Evolutionary conservation across 495 filamentous ascomycete species (phyloP).

Genomic region (Tuber aestivum): DNA sequence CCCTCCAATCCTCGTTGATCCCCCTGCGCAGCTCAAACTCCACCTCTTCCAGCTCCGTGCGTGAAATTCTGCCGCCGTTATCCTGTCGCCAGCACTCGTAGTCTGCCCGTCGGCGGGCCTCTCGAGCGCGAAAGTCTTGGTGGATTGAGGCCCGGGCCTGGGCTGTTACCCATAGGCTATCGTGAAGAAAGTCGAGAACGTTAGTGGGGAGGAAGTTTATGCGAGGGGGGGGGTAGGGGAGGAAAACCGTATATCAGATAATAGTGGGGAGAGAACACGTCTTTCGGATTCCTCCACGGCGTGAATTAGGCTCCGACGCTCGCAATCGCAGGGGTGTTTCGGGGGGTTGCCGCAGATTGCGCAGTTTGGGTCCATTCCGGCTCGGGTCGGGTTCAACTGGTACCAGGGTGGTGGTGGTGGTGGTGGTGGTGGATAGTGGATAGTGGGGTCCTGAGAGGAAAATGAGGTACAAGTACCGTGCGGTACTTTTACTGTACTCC

Average conservation of each 20-base stretch:
- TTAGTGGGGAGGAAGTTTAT: slow-evolving; percentile 6
- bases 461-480: neutral
- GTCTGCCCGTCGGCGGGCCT: slow-evolving; percentile 53
- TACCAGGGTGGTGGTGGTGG: neutral
- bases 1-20: slow-evolving; percentile 68
- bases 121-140: slow-evolving; percentile 58
- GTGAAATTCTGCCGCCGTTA: slow-evolving; percentile 54
- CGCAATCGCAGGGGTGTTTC: slow-evolving; percentile 59
- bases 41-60: slow-evolving; percentile 54
- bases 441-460: neutral
- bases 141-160: slow-evolving; percentile 66
- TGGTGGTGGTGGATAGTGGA: too few relatives aligned
- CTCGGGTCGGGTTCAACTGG: neutral
- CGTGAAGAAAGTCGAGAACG: neutral
- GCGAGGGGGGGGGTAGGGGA: slow-evolving; percentile 11
- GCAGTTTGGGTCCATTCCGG: slow-evolving; percentile 62
- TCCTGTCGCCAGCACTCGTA: slow-evolving; percentile 56
- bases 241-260: slow-evolving; percentile 59
- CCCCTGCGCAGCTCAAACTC: slow-evolving; percentile 58
- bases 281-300: slow-evolving; percentile 62
- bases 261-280: slow-evolving; percentile 57
- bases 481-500: neutral
- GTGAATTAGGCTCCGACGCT: slow-evolving; percentile 60
- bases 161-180: slow-evolving; percentile 61
- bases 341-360: slow-evolving; percentile 63